phyloP scores from a whole-genome alignment of 2,329 filamentous ascomycete species.

The Ascochyta pisi region DNA sequence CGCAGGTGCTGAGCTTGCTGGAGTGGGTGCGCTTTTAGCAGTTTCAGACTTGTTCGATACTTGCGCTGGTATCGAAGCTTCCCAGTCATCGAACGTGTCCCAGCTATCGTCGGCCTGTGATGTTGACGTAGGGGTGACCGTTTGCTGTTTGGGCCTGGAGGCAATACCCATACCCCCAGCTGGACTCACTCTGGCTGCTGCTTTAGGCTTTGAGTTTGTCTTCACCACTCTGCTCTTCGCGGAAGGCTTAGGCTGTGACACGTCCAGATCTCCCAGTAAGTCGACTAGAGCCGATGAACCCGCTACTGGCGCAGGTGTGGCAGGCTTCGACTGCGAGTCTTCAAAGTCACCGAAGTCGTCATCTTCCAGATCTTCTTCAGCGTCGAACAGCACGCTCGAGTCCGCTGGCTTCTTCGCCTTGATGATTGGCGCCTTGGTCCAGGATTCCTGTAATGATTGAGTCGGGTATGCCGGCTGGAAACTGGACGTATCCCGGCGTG shows the following conservation, averaged over 20 bases:
- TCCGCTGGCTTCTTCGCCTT: conserved; percentile 45
- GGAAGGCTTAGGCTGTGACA: conserved; percentile 28
- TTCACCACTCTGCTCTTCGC: neutral
- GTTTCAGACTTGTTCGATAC: conserved; percentile 10
- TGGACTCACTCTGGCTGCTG: conserved; percentile 17
- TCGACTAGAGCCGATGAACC: conserved; percentile 31
- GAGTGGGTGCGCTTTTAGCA: neutral
- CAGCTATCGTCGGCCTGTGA: conserved; percentile 46
- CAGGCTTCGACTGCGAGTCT: conserved; percentile 22
- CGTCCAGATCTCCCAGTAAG: conserved; percentile 35
- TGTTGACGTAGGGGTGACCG: conserved; percentile 5
- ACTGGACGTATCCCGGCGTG: conserved; percentile 23
- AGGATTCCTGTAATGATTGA: conserved; percentile 23
- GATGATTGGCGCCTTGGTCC: conserved; percentile 36
- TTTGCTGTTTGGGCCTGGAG: conserved; percentile 13
- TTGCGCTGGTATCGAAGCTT: conserved; percentile 40
- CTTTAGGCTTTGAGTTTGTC: neutral
- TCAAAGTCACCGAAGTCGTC: conserved; percentile 50
- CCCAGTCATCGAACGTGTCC: conserved; percentile 56
- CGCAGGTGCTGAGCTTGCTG: conserved; percentile 12
- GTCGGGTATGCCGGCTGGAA: conserved; percentile 4
- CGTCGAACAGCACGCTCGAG: conserved; percentile 51
- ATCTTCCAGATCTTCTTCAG: conserved; percentile 44
- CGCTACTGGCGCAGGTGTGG: conserved; percentile 6
- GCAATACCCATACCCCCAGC: conserved; percentile 24